Percentiles rank a stretch among this genome's conserved stretches.
Evolutionary conservation across 1,284 basidiomycete genomes (phyloP).

Genomic region (Leccinum proliferum): DNA sequence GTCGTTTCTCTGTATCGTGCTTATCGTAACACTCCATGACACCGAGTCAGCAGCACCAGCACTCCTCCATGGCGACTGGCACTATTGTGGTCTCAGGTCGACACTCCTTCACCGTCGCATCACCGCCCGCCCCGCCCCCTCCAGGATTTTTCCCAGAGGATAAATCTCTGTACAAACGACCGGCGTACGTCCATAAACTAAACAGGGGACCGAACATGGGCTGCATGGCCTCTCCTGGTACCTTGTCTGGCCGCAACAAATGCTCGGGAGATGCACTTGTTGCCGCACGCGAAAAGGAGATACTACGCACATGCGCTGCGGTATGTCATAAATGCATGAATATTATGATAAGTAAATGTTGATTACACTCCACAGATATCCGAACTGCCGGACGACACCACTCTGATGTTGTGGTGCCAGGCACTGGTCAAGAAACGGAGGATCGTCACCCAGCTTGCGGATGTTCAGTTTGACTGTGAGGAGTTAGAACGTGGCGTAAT

Average conservation of each 20-base stretch:
- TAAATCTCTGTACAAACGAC: too few relatives aligned
- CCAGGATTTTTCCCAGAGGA: too few relatives aligned
- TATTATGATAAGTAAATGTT: background rate
- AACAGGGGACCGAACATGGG: too few relatives aligned
- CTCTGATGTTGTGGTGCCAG: background rate
- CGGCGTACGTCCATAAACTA: too few relatives aligned
- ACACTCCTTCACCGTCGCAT: too few relatives aligned
- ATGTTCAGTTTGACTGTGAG: conserved; percentile 4
- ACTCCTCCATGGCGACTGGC: too few relatives aligned
- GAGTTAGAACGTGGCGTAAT: background rate
- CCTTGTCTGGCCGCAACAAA: background rate
- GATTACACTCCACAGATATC: background rate
- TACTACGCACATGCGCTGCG: background rate
- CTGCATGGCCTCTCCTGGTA: background rate
- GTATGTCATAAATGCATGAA: background rate
- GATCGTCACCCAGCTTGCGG: background rate
- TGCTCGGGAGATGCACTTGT: background rate
- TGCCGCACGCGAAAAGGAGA: background rate
- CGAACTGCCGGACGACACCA: background rate
- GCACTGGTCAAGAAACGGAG: background rate
- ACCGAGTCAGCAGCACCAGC: too few relatives aligned
- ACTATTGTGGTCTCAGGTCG: too few relatives aligned
- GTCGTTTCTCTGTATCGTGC: too few relatives aligned
- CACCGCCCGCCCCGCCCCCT: too few relatives aligned
- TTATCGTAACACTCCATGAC: too few relatives aligned